A percentile compares a stretch with the other conserved stretches of the same genome.
Conservation (phyloP, 257 asterid genomes). For the Henckelia pumila region DNA sequence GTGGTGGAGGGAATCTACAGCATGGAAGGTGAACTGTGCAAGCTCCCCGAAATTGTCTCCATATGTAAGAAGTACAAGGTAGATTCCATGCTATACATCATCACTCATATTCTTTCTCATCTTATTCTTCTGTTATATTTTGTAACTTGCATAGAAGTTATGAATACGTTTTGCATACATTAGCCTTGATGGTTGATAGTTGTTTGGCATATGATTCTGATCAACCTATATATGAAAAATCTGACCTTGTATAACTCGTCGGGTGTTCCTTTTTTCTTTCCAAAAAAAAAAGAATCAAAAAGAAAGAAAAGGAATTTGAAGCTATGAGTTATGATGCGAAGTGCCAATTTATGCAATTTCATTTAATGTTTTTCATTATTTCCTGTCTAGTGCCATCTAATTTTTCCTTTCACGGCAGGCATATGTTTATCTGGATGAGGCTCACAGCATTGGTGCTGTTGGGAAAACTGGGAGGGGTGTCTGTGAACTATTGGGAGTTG, state of each 20-base stretch:
- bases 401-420: slow-evolving; percentile 46
- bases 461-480: slow-evolving; percentile 98
- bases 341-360: background rate
- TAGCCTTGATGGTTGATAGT: background rate
- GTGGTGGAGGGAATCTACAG: slow-evolving; percentile 99
- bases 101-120: slow-evolving; percentile 22
- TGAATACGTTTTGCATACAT: slow-evolving; percentile 11
- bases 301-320: background rate
- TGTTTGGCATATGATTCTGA: slow-evolving; percentile 10
- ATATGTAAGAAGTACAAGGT: slow-evolving; percentile 99
- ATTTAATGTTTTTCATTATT: slow-evolving; percentile 4
- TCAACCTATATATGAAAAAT: slow-evolving; percentile 16
- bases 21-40: slow-evolving; percentile 98
- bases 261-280: background rate
- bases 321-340: slow-evolving; percentile 17
- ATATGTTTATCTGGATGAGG: slow-evolving; percentile 92
- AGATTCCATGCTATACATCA: slow-evolving; percentile 17
- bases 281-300: too few species aligned
- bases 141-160: background rate
- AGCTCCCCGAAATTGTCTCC: slow-evolving; percentile 93
- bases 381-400: background rate
- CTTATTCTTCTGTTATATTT: slow-evolving; percentile 12
- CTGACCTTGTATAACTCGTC: slow-evolving; percentile 8
- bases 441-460: slow-evolving; percentile 98
- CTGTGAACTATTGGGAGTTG: slow-evolving; percentile 96